A percentile compares a stretch with the other conserved stretches of the same genome.
Conservation (phyloP, 2,329 filamentous ascomycete genomes). For the Alternaria longipes region DNA sequence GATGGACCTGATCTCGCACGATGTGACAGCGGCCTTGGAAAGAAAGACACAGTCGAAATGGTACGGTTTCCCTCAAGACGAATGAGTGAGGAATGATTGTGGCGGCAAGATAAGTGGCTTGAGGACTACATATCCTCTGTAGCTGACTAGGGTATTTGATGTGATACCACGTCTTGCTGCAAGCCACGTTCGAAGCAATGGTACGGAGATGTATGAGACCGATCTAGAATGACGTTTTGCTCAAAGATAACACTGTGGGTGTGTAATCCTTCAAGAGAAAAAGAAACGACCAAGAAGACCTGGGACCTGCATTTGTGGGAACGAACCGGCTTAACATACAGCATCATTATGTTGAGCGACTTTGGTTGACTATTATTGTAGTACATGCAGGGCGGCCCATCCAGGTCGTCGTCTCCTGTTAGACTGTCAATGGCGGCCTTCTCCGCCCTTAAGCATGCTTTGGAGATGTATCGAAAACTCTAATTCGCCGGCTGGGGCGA, state of each 20-base stretch:
- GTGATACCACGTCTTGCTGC: constrained; percentile 3
- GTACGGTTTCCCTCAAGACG: not conserved
- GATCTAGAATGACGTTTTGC: constrained; percentile 6
- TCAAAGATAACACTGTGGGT: not conserved
- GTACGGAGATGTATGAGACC: constrained; percentile 23
- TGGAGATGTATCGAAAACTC: constrained; percentile 1
- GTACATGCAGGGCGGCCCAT: constrained; percentile 1
- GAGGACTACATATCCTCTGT: constrained; percentile 18
- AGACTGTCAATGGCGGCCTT: not conserved
- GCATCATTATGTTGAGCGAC: not conserved
- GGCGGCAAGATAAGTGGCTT: constrained; percentile 1
- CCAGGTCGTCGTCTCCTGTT: not conserved
- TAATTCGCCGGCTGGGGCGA: not conserved
- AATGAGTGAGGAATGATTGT: not conserved
- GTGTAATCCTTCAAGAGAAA: constrained; percentile 1
- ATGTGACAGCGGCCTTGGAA: not conserved
- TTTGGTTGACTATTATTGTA: constrained; percentile 2
- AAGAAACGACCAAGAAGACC: constrained; percentile 1
- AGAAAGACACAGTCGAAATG: not conserved
- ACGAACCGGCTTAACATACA: not conserved
- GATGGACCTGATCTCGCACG: not conserved
- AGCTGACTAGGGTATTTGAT: not conserved
- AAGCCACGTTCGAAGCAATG: constrained; percentile 24
- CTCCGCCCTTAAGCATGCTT: not conserved
- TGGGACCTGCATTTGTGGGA: not conserved